A percentile compares a stretch with the other conserved stretches of the same genome.
phyloP scores from a whole-genome alignment of 495 filamentous ascomycete genomes.

The Penicillium verhagenii region DNA sequence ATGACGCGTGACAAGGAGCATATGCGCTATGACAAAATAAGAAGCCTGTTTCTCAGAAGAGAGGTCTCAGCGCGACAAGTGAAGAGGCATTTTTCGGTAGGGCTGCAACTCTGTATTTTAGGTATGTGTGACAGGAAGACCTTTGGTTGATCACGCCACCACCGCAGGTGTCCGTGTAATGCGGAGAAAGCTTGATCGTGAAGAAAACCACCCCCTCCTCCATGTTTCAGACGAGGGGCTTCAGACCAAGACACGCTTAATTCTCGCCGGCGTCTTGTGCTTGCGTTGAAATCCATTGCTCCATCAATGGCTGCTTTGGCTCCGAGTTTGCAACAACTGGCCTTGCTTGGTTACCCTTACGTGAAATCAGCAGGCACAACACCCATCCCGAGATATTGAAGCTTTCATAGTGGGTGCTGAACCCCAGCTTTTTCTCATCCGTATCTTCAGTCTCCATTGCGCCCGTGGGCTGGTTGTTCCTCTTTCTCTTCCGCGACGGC shows the following conservation, averaged over 20 bases:
- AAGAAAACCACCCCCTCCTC: not conserved
- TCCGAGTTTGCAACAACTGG: constrained; percentile 29
- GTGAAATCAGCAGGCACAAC: constrained; percentile 85
- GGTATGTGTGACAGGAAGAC: constrained; percentile 13
- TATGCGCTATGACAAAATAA: not conserved
- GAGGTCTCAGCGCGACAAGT: not conserved
- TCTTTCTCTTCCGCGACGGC: constrained; percentile 11
- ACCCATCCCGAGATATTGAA: constrained; percentile 93
- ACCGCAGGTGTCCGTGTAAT: constrained; percentile 8
- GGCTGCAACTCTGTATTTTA: constrained; percentile 17
- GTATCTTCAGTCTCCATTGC: not conserved
- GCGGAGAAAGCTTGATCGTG: constrained; percentile 12
- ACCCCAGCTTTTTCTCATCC: constrained; percentile 84
- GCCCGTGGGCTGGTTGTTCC: not conserved
- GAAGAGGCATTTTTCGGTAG: not conserved
- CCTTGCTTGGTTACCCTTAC: constrained; percentile 49
- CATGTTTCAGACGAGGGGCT: not conserved
- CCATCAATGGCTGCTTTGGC: constrained; percentile 74
- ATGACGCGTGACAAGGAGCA: not conserved
- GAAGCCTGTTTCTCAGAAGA: not conserved
- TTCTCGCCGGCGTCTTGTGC: constrained; percentile 48
- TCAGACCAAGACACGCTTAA: constrained; percentile 14
- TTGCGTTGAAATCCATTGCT: constrained; percentile 88
- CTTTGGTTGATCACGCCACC: constrained; percentile 15
- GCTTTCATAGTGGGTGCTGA: constrained; percentile 87